Evolutionary conservation across 2,329 filamentous ascomycete genomes (phyloP), one percentile per base, ranked within the genome.

Genomic region (Colletotrichum graminicola): DNA sequence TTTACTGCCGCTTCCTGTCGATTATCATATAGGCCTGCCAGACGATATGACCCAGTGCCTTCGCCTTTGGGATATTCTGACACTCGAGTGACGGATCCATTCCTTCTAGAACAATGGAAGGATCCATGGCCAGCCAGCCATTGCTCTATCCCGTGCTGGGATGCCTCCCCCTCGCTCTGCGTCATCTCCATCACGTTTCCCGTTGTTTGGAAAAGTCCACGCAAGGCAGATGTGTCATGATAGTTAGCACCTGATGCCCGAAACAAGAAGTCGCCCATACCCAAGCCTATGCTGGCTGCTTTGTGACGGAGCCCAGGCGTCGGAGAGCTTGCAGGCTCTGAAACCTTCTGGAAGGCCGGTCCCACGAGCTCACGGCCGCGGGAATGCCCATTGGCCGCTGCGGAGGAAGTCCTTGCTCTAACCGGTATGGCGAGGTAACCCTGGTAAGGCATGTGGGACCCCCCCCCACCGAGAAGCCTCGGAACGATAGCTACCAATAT

Each of bases 301-400:
- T 59, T 51, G 51, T 47, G 41, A 72, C 64, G 64, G 63, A 51
- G 43, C 54, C 34, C 47, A 59, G 39, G 43, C 60, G 47, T 60
- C 59, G 62, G 64, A 72, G 64, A 72, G 64, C 21, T 29, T 61
- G 56, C 55, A 47, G 71, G 71, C 39, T 63, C 71, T 74, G 73
- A 74, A 74, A 74, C 73, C 73, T 74, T 74, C 73, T 74, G 67
- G 73, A 74, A 74, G 67, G 60, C 52, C 54, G 69, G 61, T 34
- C 69, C 69, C 70, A 69, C 41, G 72, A 64, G 67, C 68, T 51
- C 49, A 63, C 60, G 60, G 41, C 64, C 65, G 69, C 64, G 72
- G 65, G 68, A 73, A 65, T 68, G 72, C 69, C 72, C 64, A 73
- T 72, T 72, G 70, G 70, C 51, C 51, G 39, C 54, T 63, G 54